Evolutionary conservation across 192 early-diverging fungal species (phyloP).

Genomic region (Chytriomyces sp.): DNA sequence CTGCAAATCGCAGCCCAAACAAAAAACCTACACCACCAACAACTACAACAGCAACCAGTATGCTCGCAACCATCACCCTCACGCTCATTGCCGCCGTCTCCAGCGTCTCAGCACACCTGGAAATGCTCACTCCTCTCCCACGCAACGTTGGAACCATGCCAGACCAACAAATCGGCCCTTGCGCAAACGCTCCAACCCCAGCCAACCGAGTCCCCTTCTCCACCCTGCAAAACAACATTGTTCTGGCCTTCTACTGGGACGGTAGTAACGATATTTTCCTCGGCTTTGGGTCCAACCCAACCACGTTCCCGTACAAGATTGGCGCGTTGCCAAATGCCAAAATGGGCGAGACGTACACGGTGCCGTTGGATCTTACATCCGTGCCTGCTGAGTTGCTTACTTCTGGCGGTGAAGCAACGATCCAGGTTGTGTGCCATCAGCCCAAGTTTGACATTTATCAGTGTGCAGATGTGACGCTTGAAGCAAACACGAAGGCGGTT

Average conservation of each 20-base stretch:
- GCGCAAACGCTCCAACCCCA: constrained; percentile 11
- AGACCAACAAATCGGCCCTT: constrained; percentile 18
- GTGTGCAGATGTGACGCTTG: constrained; percentile 24
- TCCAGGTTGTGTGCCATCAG: constrained; percentile 41
- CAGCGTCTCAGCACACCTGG: constrained; percentile 23
- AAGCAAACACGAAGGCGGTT: background rate
- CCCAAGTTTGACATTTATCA: constrained; percentile 35
- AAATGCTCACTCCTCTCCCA: constrained; percentile 24
- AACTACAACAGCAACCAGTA: too few relatives aligned
- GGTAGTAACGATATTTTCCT: constrained; percentile 36
- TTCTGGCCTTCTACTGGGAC: constrained; percentile 34
- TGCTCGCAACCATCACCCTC: too few relatives aligned
- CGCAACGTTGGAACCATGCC: constrained; percentile 16
- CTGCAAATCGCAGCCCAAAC: too few relatives aligned
- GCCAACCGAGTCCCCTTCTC: constrained; percentile 8
- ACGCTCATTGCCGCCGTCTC: background rate
- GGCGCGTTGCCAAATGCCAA: constrained; percentile 27
- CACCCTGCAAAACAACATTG: background rate
- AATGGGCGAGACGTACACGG: constrained; percentile 21
- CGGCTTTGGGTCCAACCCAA: constrained; percentile 31
- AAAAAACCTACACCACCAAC: too few relatives aligned
- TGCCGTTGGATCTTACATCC: constrained; percentile 24
- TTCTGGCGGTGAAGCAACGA: background rate
- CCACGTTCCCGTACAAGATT: constrained; percentile 36
- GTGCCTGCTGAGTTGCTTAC: constrained; percentile 23